A percentile compares a stretch with the other conserved stretches of the same genome.
Evolutionary conservation across 768 basidiomycete genomes (phyloP).

Genomic region (Phaeotremella fagi): DNA sequence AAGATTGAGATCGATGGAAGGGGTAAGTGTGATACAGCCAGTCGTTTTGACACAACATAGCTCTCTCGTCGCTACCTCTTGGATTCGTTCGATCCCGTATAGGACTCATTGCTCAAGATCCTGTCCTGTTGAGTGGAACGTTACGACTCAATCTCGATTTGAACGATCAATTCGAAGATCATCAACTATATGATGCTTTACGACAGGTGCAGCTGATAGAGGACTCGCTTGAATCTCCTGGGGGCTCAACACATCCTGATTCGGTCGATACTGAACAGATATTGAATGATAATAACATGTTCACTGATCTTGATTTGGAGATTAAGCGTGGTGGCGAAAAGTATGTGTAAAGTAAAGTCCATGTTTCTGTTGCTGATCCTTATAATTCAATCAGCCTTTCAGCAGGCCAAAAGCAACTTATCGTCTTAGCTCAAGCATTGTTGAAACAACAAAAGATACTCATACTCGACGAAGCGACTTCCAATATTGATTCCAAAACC

Average conservation of each 20-base stretch:
- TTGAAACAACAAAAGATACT: slow-evolving; percentile 36
- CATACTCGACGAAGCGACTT: slow-evolving; percentile 43
- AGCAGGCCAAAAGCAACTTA: slow-evolving; percentile 42
- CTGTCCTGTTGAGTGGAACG: slow-evolving; percentile 35
- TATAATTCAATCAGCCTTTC: slow-evolving; percentile 23
- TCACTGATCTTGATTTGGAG: slow-evolving; percentile 35
- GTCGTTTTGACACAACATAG: slow-evolving; percentile 11
- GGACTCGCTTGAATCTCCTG: not conserved
- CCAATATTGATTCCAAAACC: slow-evolving; percentile 40
- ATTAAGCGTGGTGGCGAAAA: slow-evolving; percentile 40
- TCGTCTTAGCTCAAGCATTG: slow-evolving; percentile 40
- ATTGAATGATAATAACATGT: slow-evolving; percentile 24
- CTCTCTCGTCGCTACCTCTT: slow-evolving; percentile 35
- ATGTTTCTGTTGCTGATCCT: not conserved
- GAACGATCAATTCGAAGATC: slow-evolving; percentile 31
- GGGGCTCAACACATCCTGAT: slow-evolving; percentile 6
- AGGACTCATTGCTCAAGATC: slow-evolving; percentile 45
- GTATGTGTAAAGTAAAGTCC: no score
- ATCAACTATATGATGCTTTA: slow-evolving; percentile 37
- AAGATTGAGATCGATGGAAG: slow-evolving; percentile 38
- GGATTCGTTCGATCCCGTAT: slow-evolving; percentile 29
- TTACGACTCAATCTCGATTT: slow-evolving; percentile 44
- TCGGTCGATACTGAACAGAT: slow-evolving; percentile 18
- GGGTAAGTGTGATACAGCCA: slow-evolving; percentile 19
- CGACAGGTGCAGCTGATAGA: slow-evolving; percentile 35